Conservation (phyloP, 345 rosid genomes). For the Aurinia saxatilis region DNA sequence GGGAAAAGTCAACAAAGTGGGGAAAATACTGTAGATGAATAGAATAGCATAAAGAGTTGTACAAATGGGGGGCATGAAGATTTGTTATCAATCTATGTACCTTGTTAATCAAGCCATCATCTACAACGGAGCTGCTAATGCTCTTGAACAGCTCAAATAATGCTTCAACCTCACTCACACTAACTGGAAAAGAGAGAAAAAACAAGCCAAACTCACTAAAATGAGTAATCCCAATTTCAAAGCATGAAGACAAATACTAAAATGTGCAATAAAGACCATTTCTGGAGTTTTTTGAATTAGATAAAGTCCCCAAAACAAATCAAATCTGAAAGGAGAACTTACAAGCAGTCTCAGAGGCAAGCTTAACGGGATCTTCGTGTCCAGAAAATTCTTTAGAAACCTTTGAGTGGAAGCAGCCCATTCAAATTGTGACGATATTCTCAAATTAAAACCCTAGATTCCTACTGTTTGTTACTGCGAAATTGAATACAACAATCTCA, state of each 20-base stretch:
- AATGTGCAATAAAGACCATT: neutral
- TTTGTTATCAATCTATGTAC: no score
- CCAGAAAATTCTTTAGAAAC: constrained; percentile 65
- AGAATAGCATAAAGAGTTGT: constrained; percentile 10
- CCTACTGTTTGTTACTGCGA: no score
- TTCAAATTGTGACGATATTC: no score
- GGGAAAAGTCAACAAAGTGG: constrained; percentile 13
- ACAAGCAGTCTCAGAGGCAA: constrained; percentile 96
- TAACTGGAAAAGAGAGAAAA: constrained; percentile 48
- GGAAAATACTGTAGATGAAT: neutral
- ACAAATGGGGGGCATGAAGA: no score
- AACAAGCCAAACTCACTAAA: constrained; percentile 2
- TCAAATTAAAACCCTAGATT: no score
- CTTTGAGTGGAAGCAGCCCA: constrained; percentile 95
- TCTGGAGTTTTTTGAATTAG: neutral
- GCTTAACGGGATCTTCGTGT: constrained; percentile 75
- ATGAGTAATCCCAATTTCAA: no score
- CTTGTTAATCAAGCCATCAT: constrained; percentile 96
- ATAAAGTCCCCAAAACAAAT: neutral
- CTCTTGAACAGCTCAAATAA: constrained; percentile 91
- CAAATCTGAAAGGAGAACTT: constrained; percentile 20
- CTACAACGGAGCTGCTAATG: constrained; percentile 92
- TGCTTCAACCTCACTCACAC: constrained; percentile 99
- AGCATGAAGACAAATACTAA: no score
- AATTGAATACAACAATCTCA: no score